These are phyloP conservation scores for Volvox carteri DNA, from an alignment of 163 green algal species.

Conservation along the genomic window DNA sequence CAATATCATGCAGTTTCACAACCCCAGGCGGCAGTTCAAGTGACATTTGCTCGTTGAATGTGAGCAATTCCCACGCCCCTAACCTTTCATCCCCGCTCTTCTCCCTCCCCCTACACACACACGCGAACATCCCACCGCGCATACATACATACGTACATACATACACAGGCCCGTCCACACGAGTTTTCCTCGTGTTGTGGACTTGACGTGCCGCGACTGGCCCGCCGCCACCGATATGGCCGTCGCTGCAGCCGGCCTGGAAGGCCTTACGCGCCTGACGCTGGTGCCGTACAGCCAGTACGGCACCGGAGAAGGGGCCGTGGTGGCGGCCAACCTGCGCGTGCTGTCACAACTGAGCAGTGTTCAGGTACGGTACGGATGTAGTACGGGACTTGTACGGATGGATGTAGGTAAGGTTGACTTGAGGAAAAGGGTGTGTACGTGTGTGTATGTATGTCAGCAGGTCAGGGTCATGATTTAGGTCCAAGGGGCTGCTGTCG, in stretches of 20 bases:
- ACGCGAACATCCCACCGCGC: too few species aligned
- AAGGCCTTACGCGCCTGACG: conserved; percentile 3
- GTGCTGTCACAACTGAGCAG: conserved; percentile 3
- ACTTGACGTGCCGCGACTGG: conserved; percentile 35
- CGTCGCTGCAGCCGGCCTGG: background rate
- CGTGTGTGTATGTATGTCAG: background rate
- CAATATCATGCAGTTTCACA: too few species aligned
- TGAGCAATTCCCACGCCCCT: background rate
- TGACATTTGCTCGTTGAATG: too few species aligned
- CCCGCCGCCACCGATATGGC: background rate
- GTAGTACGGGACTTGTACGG: too few species aligned
- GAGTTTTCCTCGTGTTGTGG: conserved; percentile 3
- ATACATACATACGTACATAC: too few species aligned
- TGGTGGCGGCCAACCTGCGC: conserved; percentile 20
- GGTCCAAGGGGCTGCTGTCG: too few species aligned
- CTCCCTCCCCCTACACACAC: too few species aligned
- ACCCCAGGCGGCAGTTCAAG: too few species aligned
- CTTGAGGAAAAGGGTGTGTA: too few species aligned
- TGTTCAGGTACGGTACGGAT: background rate
- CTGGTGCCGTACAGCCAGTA: conserved; percentile 50
- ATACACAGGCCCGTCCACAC: conserved; percentile 15
- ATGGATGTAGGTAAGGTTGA: too few species aligned
- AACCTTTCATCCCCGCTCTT: background rate
- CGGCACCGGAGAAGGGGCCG: background rate
- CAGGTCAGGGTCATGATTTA: too few species aligned